Percentiles rank a stretch among this genome's conserved stretches.
phyloP scores from a whole-genome alignment of 177 flowering plant species.

The Vitis hybrid region DNA sequence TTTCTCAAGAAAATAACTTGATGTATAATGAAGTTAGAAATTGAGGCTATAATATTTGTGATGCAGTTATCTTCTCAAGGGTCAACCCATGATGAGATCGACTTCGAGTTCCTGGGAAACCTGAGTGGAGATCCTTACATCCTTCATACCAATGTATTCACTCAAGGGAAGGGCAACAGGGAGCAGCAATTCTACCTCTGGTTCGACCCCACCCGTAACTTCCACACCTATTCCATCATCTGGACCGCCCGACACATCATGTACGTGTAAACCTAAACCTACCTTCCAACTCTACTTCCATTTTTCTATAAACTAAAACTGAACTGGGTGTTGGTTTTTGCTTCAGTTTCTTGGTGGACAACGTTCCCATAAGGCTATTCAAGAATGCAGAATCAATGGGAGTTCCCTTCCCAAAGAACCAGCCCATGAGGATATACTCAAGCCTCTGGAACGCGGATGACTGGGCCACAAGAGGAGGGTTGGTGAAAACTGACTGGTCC shows the following conservation, averaged over 20 bases:
- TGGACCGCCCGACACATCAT: conserved; percentile 43
- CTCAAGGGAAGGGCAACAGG: conserved; percentile 38
- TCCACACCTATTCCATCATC: conserved; percentile 42
- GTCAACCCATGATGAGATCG: conserved; percentile 31
- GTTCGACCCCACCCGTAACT: conserved; percentile 46
- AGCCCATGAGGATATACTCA: conserved; percentile 44
- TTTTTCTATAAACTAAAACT: too few relatives aligned
- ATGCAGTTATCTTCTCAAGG: conserved; percentile 28
- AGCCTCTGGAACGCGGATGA: conserved; percentile 51
- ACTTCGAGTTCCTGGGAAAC: conserved; percentile 37
- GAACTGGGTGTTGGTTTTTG: too few relatives aligned
- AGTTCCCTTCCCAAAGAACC: conserved; percentile 44
- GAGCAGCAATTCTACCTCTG: conserved; percentile 48
- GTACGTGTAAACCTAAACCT: conserved; percentile 16
- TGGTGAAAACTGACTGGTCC: conserved; percentile 46
- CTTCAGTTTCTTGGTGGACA: conserved; percentile 44
- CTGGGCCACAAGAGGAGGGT: conserved; percentile 50
- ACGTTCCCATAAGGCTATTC: conserved; percentile 43
- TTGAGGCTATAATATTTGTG: too few relatives aligned
- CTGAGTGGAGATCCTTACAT: conserved; percentile 41
- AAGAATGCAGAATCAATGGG: conserved; percentile 37
- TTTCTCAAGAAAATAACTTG: too few relatives aligned
- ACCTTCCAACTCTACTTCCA: neutral
- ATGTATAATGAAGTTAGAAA: too few relatives aligned
- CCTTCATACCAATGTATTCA: conserved; percentile 41